Evolutionary conservation across 768 basidiomycete species (phyloP), one percentile per base, ranked within the genome.

Genomic region (Candolleomyces aberdarensis): DNA sequence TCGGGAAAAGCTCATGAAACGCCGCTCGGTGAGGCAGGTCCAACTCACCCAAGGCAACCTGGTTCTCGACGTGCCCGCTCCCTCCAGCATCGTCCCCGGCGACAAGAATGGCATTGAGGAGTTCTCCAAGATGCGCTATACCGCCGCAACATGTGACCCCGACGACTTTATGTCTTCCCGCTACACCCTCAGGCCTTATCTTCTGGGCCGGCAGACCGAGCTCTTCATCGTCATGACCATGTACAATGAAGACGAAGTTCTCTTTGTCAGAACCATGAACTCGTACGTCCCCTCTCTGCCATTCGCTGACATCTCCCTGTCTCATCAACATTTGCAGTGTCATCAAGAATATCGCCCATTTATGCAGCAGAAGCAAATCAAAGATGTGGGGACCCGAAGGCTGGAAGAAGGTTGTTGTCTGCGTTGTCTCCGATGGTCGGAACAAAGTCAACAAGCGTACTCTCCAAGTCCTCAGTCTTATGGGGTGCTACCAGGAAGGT

Each of bases 151-250:
- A 1, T 93, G 92, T 68, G 93, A 94, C 72, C 93, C 92, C 6
- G 92, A 95, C 69, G 87, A 93, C 52, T 95, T 94, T 74, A 87
- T 90, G 85, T 72, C 81, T 31, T 84, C 80, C 50, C 85, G 87
- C 62, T 93, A 92, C 72, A 85, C 90, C 6, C 82, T 95, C 22
- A 80, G 93, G 22, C 93, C 86, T 5, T 94, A 87, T 72, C 80
- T 94, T 0, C 83, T 85, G 66, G 85, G 85, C 59, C 88, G 94
- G 57, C 81, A 87, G 57, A 96, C 94, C 9, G 95, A 96, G 74
- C 81, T 97, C 14, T 95, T 96, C 76, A 92, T 97, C 66, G 94
- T 96, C 46, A 92, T 96, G 86, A 96, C 94, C 48, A 96, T 96
- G 93, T 92, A 92, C 72, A 96, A 96, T 71, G 94, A 97, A 76